Evolutionary conservation across 2,329 filamentous ascomycete species (phyloP), one percentile per base, ranked within the genome.

Genomic region (Aspergillus sp.): DNA sequence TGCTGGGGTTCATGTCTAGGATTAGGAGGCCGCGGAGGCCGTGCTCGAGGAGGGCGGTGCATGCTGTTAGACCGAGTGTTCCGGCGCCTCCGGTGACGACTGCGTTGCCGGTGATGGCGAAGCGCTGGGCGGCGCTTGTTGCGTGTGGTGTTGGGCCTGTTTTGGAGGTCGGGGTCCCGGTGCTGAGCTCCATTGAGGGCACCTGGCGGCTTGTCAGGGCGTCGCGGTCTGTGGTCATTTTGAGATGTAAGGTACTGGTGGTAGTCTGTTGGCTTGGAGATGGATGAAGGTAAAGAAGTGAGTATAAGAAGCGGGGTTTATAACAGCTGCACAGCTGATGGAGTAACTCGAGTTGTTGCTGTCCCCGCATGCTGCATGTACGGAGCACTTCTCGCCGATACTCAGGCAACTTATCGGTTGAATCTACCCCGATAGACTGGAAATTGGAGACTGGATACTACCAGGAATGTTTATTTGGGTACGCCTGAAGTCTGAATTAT

Each of bases 31-130:
- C 79, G 17, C 89, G 72, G 3, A 85, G 75, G 8, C 88, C 88
- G 67, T 90, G 88, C 71, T 90, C 86, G 43, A 90, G 84, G 20
- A 90, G 79, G 1, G 87, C 87, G 45, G 80, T 76, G 0, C 82
- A 82, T 26, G 81, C 80, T 57, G 79, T 77, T 9, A 87, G 77
- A 8, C 84, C 86, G 0, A 89, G 77, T 20, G 82, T 85, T 5
- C 88, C 88, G 12, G 85, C 82, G 32, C 87, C 87, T 18, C 88
- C 88, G 1, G 87, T 89, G 22, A 90, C 82, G 18, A 53, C 22
- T 24, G 51, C 51, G 32, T 53, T 53, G 18, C 51, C 51, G 12
- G 17, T 22, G 80, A 53, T 26, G 72, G 32, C 9, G 51, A 53
- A 53, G 20, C 51, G 51, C n/a, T 42, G 20, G 22, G 17, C 32